Base-by-base conservation (phyloP, 257 asterid species). In the Penstemon newberryi region DNA sequence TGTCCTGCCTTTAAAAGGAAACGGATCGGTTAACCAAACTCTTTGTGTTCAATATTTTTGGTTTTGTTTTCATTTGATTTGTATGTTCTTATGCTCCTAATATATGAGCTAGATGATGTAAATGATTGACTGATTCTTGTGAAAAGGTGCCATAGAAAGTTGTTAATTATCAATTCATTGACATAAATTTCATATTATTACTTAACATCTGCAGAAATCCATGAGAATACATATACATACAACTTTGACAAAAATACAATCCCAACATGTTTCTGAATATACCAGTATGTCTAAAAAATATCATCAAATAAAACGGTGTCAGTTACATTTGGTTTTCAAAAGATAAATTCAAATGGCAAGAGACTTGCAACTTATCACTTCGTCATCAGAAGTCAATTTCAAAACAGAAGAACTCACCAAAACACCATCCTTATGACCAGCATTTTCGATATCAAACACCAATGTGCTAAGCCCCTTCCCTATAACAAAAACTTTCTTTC, bases 1-100 rank as follows among this genome's bases (percentile, higher is more conserved):
- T 86, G 77, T 67, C 92, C 90, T 3, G 89, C 77, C 68, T 91
- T 93, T 61, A 83, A 87, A 85, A 78, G 87, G 80, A 90, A 84
- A 76, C 60, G 79, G 52, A 66, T 66, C 33, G 59, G 59, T 80
- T 83, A 76, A 86, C 58, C 2, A 25, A 25, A 25, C 33, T 25
- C 33, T 25, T 40, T 43, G 58, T 47, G 39, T 45, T 67, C 12
- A 13, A 42, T 52, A 8, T 41, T 42, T 53, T 10, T 25, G 33
- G 3, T 42, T 39, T 46, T 54, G 53, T 71, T 19, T 38, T 60
- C 37, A 42, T 61, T 42, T 18, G 51, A 46, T 60, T 15, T 44
- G 46, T n/a, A n/a, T 4, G 51, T 13, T 63, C 47, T 63, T 19
- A 7, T 43, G 40, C 54, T 44, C 57, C 19, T 57, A 60, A 36